Conservation (phyloP, 495 filamentous ascomycete genomes). For the Hypomontagnella submonticulosa region DNA sequence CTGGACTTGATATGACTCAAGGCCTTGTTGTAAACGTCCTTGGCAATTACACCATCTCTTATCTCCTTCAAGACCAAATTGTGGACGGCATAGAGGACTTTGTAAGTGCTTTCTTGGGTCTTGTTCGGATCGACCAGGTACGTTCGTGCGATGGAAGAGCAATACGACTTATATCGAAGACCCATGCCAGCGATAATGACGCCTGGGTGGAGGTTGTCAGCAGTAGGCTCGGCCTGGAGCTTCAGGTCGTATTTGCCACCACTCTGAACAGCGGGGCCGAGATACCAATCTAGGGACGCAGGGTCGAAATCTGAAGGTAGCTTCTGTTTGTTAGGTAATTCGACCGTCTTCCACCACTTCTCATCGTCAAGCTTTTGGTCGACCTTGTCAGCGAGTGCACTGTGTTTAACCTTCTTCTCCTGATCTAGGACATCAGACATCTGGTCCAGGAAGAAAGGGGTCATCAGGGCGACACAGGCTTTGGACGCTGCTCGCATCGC, state of each 20-base stretch:
- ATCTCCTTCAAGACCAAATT: constrained; percentile 88
- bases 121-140: constrained; percentile 98
- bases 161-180: constrained; percentile 93
- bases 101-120: constrained; percentile 92
- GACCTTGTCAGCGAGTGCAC: constrained; percentile 81
- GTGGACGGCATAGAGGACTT: constrained; percentile 86
- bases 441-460: constrained; percentile 94
- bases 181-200: constrained; percentile 93
- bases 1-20: constrained; percentile 79
- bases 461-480: constrained; percentile 90
- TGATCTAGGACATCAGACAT: constrained; percentile 95
- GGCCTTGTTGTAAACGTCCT: constrained; percentile 93
- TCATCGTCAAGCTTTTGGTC: constrained; percentile 89
- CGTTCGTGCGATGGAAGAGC: constrained; percentile 87
- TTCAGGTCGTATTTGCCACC: constrained; percentile 94
- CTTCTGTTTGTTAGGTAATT: constrained; percentile 73
- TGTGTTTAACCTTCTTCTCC: constrained; percentile 96
- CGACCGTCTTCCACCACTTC: constrained; percentile 89
- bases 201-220: constrained; percentile 87
- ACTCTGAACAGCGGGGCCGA: constrained; percentile 92
- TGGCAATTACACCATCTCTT: constrained; percentile 84
- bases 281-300: constrained; percentile 91
- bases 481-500: constrained; percentile 92
- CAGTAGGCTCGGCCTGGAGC: constrained; percentile 76
- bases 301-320: constrained; percentile 88